These are phyloP conservation scores for Pseudoscleropodium purum DNA, from an alignment of 225 moss, liverwort and hornwort genomes.

Conservation along the genomic window DNA sequence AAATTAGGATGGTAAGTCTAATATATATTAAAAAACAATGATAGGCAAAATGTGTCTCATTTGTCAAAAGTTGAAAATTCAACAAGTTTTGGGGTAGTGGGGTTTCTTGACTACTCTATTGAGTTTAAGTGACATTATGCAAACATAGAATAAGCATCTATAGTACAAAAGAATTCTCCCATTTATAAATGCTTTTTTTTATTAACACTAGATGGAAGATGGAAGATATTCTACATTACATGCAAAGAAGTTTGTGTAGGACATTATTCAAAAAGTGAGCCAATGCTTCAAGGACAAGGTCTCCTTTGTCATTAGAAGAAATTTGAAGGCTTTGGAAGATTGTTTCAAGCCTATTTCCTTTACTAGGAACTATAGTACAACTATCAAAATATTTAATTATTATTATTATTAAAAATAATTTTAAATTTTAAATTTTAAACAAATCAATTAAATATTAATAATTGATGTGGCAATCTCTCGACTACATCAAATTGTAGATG, in stretches of 20 bases:
- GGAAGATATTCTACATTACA: not conserved
- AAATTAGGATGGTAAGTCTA: accelerated
- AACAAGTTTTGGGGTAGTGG: not conserved
- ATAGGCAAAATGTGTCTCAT: not conserved
- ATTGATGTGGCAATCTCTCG: too few relatives aligned
- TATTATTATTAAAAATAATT: too few relatives aligned
- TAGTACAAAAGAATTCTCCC: accelerated
- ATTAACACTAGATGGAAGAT: accelerated
- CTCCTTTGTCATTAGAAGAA: not conserved
- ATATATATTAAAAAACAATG: not conserved
- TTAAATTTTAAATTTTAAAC: too few relatives aligned
- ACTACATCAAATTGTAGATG: too few relatives aligned
- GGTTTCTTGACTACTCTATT: not conserved
- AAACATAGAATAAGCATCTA: not conserved
- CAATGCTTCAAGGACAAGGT: not conserved
- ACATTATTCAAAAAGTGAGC: not conserved
- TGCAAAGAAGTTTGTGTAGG: not conserved
- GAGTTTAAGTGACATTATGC: not conserved
- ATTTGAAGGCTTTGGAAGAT: too few relatives aligned
- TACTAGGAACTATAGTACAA: too few relatives aligned
- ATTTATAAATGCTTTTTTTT: not conserved
- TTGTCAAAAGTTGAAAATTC: not conserved
- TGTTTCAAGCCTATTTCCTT: too few relatives aligned
- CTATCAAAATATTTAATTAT: too few relatives aligned
- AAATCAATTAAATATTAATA: too few relatives aligned